Base-by-base conservation (phyloP, 2,329 filamentous ascomycete genomes). In the Alternaria postmessia region DNA sequence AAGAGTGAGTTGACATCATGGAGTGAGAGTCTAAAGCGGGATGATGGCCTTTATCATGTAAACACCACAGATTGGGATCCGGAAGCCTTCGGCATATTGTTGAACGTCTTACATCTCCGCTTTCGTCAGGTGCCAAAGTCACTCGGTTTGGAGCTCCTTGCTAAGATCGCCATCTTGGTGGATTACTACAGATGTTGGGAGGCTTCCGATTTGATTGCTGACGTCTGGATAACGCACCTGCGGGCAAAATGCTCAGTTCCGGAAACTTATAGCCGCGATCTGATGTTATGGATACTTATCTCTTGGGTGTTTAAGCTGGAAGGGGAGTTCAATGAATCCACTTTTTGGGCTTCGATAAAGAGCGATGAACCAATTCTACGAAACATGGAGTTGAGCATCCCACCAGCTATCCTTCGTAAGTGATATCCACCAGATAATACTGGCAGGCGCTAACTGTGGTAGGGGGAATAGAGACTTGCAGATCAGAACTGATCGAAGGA, bases 31-130 rank as follows among this genome's bases (percentile, higher is more conserved):
- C 8, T 12, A 4, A 46, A 61, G 36, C 46, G 43, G 5, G 11
- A 58, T 1, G 44, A 59, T 46, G 61, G 57, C 16, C 34, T 56
- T 11, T 58, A 54, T 22, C 52, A 64, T 22, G 9, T 63, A 2
- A 18, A 43, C 4, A 49, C 54, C 18, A 24, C 46, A 26, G 53
- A 61, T 71, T 69, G 62, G 66, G 75, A 83, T 51, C 67, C 74
- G 3, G 71, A 78, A n/a, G 81, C 81, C 0, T 75, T 84, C 6
- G 64, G 75, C 12, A 79, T 80, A 18, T 60, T 84, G 1, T 67
- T 85, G 55, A 78, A 83, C 55, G 79, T 81, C 12, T 69, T 85
- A 11, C 83, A 85, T 68, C 75, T 80, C 54, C 77, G 77, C 5
- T 77, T 74, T 12, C 63, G 73, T 30, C 75, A 79, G 42, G 75